phyloP scores from a whole-genome alignment of 2,329 filamentous ascomycete genomes.

The Diplodia corticola region DNA sequence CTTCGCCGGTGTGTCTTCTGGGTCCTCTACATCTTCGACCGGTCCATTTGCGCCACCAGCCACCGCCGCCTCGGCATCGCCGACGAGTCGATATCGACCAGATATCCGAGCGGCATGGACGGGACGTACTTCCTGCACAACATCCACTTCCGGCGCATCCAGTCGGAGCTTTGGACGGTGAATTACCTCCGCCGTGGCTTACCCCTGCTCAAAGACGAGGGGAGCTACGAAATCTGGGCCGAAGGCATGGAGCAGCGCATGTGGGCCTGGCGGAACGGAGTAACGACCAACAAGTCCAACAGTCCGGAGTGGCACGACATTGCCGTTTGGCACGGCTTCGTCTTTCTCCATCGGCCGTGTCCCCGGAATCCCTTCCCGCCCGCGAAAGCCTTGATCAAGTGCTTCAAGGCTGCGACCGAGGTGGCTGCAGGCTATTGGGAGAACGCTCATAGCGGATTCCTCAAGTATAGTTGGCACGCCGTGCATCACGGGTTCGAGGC shows the following conservation, averaged over 20 bases:
- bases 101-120: slow-evolving; percentile 14
- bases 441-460: slow-evolving; percentile 9
- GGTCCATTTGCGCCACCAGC: slow-evolving; percentile 20
- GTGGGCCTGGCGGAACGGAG: neutral
- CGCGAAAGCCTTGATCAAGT: slow-evolving; percentile 11
- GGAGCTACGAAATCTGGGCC: slow-evolving; percentile 17
- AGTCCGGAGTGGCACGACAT: slow-evolving; percentile 13
- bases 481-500: slow-evolving; percentile 22
- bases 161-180: slow-evolving; percentile 23
- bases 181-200: slow-evolving; percentile 18
- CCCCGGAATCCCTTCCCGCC: slow-evolving; percentile 11
- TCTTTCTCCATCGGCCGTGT: slow-evolving; percentile 18
- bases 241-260: slow-evolving; percentile 18
- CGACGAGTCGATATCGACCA: slow-evolving; percentile 23
- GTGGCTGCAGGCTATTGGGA: slow-evolving; percentile 20
- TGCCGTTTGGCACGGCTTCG: slow-evolving; percentile 16
- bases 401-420: slow-evolving; percentile 16
- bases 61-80: slow-evolving; percentile 20
- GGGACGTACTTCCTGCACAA: slow-evolving; percentile 20
- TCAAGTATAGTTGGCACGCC: slow-evolving; percentile 20
- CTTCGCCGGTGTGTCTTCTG: slow-evolving; percentile 14
- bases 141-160: slow-evolving; percentile 15
- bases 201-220: slow-evolving; percentile 1
- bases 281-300: neutral
- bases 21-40: slow-evolving; percentile 20